phyloP scores from a whole-genome alignment of 1,284 basidiomycete species.

The Tremellales sp. region DNA sequence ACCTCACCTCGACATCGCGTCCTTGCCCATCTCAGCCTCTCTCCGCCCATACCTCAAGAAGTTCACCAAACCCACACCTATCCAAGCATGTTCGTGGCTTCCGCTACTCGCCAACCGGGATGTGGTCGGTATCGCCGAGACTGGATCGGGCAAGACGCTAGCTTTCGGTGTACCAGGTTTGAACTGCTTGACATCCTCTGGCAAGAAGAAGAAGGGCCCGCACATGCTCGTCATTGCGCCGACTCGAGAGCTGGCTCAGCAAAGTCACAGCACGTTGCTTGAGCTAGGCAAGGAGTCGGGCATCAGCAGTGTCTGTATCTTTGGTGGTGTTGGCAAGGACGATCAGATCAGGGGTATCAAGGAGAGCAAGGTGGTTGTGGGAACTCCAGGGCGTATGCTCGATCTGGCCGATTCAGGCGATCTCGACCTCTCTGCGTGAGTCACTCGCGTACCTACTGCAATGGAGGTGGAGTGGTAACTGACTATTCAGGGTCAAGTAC shows the following conservation, averaged over 20 bases:
- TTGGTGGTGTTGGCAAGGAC: constrained; percentile 86
- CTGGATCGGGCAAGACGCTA: constrained; percentile 93
- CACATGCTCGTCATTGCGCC: constrained; percentile 85
- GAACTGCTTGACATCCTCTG: constrained; percentile 56
- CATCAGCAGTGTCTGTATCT: constrained; percentile 79
- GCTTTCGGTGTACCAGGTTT: constrained; percentile 82
- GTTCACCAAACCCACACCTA: constrained; percentile 88
- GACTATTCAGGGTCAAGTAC: constrained; percentile 66
- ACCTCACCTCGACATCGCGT: constrained; percentile 74
- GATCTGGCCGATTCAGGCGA: constrained; percentile 83
- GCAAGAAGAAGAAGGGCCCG: constrained; percentile 52
- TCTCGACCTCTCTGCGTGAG: constrained; percentile 71
- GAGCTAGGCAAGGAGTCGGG: constrained; percentile 71
- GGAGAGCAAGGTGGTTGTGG: constrained; percentile 74
- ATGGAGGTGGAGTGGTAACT: background rate
- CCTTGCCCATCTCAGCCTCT: constrained; percentile 61
- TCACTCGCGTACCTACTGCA: constrained; percentile 8
- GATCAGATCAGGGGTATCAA: constrained; percentile 65
- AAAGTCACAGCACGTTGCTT: constrained; percentile 82
- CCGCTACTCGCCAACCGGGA: constrained; percentile 75
- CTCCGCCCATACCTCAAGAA: constrained; percentile 62
- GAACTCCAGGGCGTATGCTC: constrained; percentile 88
- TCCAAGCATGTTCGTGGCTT: constrained; percentile 96
- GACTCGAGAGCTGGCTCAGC: constrained; percentile 89
- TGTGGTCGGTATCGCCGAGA: constrained; percentile 96